Evolutionary conservation across 1,139 yeast species (phyloP), one percentile per base, ranked within the genome.

Genomic region (Geotrichum australiense): DNA sequence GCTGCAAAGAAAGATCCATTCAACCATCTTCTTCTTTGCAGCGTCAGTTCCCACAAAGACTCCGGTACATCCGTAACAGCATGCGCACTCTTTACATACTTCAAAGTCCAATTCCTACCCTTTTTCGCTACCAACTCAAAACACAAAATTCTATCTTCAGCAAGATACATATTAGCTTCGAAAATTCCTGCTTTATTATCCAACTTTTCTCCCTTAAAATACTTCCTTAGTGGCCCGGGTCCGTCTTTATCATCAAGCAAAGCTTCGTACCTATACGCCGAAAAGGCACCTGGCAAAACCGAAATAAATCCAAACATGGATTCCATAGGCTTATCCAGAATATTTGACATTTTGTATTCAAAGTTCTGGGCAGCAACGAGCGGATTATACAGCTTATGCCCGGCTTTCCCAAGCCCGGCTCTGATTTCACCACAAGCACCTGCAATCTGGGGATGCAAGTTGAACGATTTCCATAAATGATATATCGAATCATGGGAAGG

Each of bases 1-100:
- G 89, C 89, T 0, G 94, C 93, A 61, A 83, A 83, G 56, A 83
- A 76, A 3, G 93, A 80, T 21, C 94, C 94, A 59, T 83, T 83
- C 47, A 83, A 70, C 94, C 94, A 83, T 61, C 94, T 70, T 61
- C 94, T 71, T 60, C 93, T 72, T 61, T 83, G 93, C 45, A 81
- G 67, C 5, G 83, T 79, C 49, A 83, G 75, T 54, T 82, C 93
- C 43, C 80, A 78, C 24, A 83, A 66, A 23, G 65, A 64, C 48
- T 80, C 87, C 1, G 94, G 94, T 22, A 82, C 94, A 68, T 83
- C 94, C 2, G 94, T 83, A 55, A 79, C 85, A 0, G 93, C 94
- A 47, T 73, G 73, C 15, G 93, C 91, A 35, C 77, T 73, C 54
- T 77, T 80, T 43, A 83, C 91, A 55, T 81, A 83, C 49, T 80